A percentile compares a stretch with the other conserved stretches of the same genome.
Evolutionary conservation across 345 rosid species (phyloP).

Genomic region (Brassica rapa): DNA sequence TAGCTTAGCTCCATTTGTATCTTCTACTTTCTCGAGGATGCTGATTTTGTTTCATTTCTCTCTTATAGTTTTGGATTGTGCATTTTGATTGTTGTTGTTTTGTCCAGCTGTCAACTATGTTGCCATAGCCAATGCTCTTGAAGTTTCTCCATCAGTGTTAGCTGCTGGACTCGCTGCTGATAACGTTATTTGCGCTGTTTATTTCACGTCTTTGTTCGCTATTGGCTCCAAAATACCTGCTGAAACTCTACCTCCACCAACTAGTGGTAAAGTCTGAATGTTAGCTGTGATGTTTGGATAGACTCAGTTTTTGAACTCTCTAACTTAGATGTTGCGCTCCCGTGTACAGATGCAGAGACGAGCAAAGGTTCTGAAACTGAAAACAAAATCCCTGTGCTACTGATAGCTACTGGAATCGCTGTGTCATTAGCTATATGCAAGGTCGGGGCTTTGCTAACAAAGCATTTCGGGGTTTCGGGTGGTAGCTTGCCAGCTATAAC

Average conservation of each 20-base stretch:
- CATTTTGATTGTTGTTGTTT: constrained; percentile 12
- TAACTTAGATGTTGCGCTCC: background rate
- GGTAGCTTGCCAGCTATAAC: constrained; percentile 85
- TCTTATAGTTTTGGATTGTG: constrained; percentile 1
- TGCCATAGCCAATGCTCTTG: constrained; percentile 76
- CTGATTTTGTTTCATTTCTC: background rate
- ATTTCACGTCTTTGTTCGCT: constrained; percentile 80
- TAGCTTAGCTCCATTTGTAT: constrained; percentile 17
- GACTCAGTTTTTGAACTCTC: background rate
- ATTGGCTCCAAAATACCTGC: constrained; percentile 74
- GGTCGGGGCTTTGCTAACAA: constrained; percentile 49
- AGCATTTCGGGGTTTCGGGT: constrained; percentile 63
- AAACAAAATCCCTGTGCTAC: constrained; percentile 61
- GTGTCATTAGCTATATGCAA: constrained; percentile 87
- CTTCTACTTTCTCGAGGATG: background rate
- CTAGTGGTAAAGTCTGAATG: constrained; percentile 44
- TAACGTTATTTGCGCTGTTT: constrained; percentile 84
- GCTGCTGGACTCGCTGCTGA: constrained; percentile 90
- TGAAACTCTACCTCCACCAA: constrained; percentile 50
- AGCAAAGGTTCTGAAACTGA: constrained; percentile 42
- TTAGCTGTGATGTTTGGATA: background rate
- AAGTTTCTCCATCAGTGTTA: constrained; percentile 65
- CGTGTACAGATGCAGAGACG: constrained; percentile 46
- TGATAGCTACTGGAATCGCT: constrained; percentile 67
- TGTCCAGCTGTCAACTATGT: constrained; percentile 76